These are phyloP conservation scores for Globisporangium paddicum DNA, from an alignment of 352 stramenopile species.

Conservation along the genomic window DNA sequence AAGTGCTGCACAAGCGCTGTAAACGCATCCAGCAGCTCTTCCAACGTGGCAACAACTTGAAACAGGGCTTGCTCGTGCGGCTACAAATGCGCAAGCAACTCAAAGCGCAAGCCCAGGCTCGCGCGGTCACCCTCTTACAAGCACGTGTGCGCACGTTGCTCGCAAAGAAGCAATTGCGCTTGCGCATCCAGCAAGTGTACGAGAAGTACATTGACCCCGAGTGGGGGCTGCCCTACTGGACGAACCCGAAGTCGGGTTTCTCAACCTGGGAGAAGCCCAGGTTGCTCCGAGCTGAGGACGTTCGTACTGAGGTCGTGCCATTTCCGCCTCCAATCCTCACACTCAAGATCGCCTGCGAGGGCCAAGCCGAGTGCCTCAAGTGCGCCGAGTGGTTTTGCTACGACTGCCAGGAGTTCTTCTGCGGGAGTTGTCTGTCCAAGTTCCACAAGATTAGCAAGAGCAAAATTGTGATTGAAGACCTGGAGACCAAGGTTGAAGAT, in stretches of 20 bases:
- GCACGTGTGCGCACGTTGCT: constrained; percentile 24
- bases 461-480: not conserved
- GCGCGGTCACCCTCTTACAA: constrained; percentile 33
- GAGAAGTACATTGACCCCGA: constrained; percentile 71
- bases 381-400: constrained; percentile 62
- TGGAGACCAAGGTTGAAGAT: too few species aligned
- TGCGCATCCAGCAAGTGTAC: constrained; percentile 40
- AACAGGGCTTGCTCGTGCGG: constrained; percentile 24
- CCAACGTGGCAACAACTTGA: constrained; percentile 13
- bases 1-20: constrained; percentile 22
- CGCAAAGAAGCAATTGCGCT: constrained; percentile 23
- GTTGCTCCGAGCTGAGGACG: constrained; percentile 46
- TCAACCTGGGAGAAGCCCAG: constrained; percentile 68
- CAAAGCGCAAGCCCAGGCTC: constrained; percentile 10
- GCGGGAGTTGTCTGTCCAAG: constrained; percentile 25
- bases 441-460: constrained; percentile 28
- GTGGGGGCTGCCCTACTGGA: constrained; percentile 63
- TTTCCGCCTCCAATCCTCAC: constrained; percentile 31
- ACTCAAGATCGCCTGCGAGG: constrained; percentile 41
- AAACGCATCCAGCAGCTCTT: constrained; percentile 34
- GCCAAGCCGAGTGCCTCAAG: constrained; percentile 26
- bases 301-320: constrained; percentile 38
- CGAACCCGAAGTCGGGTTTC: constrained; percentile 56
- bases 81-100: constrained; percentile 11
- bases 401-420: constrained; percentile 59